phyloP scores from a whole-genome alignment of 192 early-diverging fungal genomes.

The Podila epicladia region DNA sequence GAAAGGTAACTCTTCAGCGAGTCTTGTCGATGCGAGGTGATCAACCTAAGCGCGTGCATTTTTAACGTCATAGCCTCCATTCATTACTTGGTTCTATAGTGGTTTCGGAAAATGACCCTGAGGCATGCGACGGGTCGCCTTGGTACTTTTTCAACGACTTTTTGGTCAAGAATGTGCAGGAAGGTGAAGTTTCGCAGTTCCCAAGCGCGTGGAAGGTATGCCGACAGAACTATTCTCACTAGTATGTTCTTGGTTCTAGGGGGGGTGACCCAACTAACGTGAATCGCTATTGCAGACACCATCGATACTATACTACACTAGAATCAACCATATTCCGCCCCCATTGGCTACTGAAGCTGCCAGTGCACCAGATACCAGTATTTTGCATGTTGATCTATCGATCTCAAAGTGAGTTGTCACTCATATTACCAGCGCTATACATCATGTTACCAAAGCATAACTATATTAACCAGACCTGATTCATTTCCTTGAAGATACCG shows the following conservation, averaged over 20 bases:
- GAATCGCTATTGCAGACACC: conserved; percentile 57
- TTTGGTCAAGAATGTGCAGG: conserved; percentile 79
- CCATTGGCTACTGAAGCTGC: conserved; percentile 58
- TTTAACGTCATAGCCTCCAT: background rate
- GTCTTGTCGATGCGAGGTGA: background rate
- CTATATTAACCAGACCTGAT: background rate
- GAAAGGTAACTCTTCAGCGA: conserved; percentile 54
- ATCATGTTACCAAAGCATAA: too few relatives aligned
- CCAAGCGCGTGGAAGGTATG: conserved; percentile 63
- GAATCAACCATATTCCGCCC: conserved; percentile 61
- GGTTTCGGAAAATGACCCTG: conserved; percentile 46
- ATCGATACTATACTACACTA: conserved; percentile 73
- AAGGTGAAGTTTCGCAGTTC: conserved; percentile 72
- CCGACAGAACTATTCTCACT: background rate
- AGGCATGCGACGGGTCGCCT: conserved; percentile 43
- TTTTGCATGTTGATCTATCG: conserved; percentile 67
- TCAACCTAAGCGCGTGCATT: background rate
- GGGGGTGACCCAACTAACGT: too few relatives aligned
- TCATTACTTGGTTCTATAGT: conserved; percentile 4
- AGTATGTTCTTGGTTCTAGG: too few relatives aligned
- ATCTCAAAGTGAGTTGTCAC: conserved; percentile 63
- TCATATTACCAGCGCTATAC: too few relatives aligned
- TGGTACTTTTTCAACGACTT: conserved; percentile 99
- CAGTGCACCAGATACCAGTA: conserved; percentile 53
- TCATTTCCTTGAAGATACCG: conserved; percentile 48